A percentile compares a stretch with the other conserved stretches of the same genome.
Conservation (phyloP, 306 rosid species). For the Trifolium repens region DNA sequence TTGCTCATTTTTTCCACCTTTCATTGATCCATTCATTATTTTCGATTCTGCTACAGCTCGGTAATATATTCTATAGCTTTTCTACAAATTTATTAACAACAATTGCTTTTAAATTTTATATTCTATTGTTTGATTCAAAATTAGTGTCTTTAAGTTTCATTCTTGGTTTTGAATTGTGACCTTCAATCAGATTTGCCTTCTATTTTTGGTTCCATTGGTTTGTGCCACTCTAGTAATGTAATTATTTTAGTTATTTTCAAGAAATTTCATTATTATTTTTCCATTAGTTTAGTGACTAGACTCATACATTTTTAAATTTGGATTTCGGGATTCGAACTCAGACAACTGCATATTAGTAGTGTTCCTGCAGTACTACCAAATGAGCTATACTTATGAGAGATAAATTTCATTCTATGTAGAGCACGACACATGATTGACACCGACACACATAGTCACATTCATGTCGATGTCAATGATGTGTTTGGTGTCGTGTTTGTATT, state of each 20-base stretch:
- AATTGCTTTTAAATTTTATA: not conserved
- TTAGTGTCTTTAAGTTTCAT: not conserved
- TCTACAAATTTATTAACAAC: not conserved
- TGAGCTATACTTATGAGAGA: too few species aligned
- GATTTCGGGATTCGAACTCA: too few species aligned
- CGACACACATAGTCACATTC: not conserved
- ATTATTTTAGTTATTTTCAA: not conserved
- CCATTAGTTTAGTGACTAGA: too few species aligned
- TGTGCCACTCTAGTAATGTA: not conserved
- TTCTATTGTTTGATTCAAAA: not conserved
- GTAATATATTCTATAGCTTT: conserved; percentile 43
- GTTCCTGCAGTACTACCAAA: too few species aligned
- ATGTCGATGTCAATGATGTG: not conserved
- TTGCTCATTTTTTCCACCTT: not conserved
- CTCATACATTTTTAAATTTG: too few species aligned
- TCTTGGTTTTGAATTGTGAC: not conserved
- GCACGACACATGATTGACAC: not conserved
- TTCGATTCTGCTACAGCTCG: conserved; percentile 22
- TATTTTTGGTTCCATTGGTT: not conserved
- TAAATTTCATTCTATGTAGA: too few species aligned
- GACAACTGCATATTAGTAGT: too few species aligned
- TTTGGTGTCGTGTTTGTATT: not conserved
- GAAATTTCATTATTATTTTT: too few species aligned
- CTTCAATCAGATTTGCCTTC: not conserved
- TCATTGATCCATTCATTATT: not conserved